Conservation (phyloP, 139 green algal species). For the Chlorella sp. region DNA sequence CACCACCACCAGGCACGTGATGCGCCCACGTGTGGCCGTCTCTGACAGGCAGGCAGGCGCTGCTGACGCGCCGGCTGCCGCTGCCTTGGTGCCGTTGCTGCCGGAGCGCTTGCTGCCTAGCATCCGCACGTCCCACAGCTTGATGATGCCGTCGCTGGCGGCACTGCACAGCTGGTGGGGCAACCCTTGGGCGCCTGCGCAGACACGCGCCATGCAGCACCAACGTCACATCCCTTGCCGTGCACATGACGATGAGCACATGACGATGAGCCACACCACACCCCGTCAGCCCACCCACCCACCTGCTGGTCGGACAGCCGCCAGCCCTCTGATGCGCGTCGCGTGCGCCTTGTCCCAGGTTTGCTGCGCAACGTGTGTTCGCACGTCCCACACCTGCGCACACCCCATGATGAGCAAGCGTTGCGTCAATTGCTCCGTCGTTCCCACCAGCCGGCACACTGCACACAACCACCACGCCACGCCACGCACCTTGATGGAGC, state of each 20-base stretch:
- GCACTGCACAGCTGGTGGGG: neutral
- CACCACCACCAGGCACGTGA: neutral
- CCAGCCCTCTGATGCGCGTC: neutral
- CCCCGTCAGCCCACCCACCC: too few relatives aligned
- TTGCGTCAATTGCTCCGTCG: too few relatives aligned
- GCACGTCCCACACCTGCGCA: neutral
- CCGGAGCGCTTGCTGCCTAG: neutral
- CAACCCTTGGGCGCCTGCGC: neutral
- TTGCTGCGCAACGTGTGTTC: neutral
- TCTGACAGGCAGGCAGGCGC: neutral
- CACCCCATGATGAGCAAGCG: too few relatives aligned
- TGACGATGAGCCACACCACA: too few relatives aligned
- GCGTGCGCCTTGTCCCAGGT: neutral
- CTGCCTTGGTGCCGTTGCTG: neutral
- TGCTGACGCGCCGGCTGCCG: neutral
- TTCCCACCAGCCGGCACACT: too few relatives aligned
- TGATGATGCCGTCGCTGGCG: neutral
- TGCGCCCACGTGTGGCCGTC: neutral
- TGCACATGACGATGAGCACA: too few relatives aligned
- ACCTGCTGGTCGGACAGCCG: neutral
- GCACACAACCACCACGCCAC: too few relatives aligned
- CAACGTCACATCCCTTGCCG: too few relatives aligned
- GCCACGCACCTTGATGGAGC: slow-evolving; percentile 32
- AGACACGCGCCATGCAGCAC: too few relatives aligned
- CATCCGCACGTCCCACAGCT: neutral